Conservation (phyloP, 2,329 filamentous ascomycete genomes). For the Lachnellula suecica region DNA sequence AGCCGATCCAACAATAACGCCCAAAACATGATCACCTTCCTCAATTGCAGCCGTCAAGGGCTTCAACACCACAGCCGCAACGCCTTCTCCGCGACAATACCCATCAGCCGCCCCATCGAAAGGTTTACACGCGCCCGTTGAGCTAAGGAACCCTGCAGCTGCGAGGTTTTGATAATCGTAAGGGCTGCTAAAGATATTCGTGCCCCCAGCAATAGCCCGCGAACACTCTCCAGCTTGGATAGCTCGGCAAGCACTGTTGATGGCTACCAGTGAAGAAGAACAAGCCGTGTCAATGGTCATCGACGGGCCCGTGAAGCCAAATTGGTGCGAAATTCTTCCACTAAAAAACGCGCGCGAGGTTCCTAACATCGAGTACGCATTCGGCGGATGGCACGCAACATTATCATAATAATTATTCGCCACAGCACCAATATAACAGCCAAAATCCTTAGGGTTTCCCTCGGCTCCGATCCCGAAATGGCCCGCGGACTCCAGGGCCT, state of each 20-base stretch:
- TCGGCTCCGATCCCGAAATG: constrained; percentile 43
- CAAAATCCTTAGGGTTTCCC: constrained; percentile 37
- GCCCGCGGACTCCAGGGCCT: constrained; percentile 71
- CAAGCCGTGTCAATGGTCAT: constrained; percentile 58
- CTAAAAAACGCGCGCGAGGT: constrained; percentile 18
- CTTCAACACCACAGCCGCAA: constrained; percentile 45
- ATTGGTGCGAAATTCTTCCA: constrained; percentile 17
- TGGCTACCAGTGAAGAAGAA: constrained; percentile 51
- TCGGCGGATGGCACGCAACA: constrained; percentile 13
- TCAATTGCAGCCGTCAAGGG: constrained; percentile 44
- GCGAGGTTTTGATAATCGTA: constrained; percentile 3
- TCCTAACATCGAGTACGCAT: constrained; percentile 18
- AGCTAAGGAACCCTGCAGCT: constrained; percentile 10
- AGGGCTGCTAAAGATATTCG: constrained; percentile 33
- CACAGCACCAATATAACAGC: constrained; percentile 17
- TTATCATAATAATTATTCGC: constrained; percentile 20
- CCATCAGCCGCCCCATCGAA: constrained; percentile 60
- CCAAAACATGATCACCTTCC: constrained; percentile 57
- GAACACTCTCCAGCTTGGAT: constrained; percentile 36
- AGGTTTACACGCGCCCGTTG: constrained; percentile 38
- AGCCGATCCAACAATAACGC: constrained; percentile 50
- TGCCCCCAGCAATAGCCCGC: constrained; percentile 42
- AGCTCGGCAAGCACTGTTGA: constrained; percentile 52
- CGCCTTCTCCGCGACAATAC: constrained; percentile 63
- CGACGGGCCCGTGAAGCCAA: constrained; percentile 48